Percentiles rank a stretch among this genome's conserved stretches.
Conservation (phyloP, 345 rosid species). For the Populus deltoides region DNA sequence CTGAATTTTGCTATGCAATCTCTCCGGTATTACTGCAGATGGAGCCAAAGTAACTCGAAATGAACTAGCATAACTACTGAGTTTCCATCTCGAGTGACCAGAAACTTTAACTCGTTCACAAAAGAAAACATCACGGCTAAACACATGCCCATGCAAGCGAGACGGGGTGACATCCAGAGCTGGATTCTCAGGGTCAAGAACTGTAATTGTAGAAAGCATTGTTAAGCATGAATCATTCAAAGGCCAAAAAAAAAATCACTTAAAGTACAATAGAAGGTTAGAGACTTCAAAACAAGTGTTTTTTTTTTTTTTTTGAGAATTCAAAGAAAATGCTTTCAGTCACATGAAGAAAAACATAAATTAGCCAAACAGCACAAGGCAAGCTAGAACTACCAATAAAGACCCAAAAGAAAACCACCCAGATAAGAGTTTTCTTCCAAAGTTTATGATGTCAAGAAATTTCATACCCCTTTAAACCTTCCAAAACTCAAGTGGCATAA, state of each 20-base stretch:
- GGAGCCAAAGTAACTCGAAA: constrained; percentile 58
- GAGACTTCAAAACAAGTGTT: neutral
- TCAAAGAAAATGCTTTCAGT: neutral
- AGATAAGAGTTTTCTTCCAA: neutral
- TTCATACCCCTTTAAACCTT: neutral
- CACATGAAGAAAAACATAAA: neutral
- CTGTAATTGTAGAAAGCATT: constrained; percentile 34
- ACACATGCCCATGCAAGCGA: constrained; percentile 17
- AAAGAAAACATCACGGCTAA: constrained; percentile 23
- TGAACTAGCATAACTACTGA: constrained; percentile 62
- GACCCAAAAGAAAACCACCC: neutral
- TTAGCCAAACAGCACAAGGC: neutral
- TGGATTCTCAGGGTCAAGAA: constrained; percentile 47
- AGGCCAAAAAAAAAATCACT: neutral
- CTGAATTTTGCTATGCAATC: constrained; percentile 55
- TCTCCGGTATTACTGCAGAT: constrained; percentile 45
- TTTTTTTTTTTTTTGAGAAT: no score
- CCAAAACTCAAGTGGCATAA: neutral
- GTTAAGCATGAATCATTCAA: neutral
- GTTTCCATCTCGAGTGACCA: constrained; percentile 57
- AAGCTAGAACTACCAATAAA: neutral
- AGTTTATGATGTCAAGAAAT: neutral
- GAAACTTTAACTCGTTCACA: constrained; percentile 79
- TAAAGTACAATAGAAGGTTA: neutral
- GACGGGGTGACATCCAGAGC: constrained; percentile 48